A percentile compares a stretch with the other conserved stretches of the same genome.
Evolutionary conservation across 2,329 filamentous ascomycete genomes (phyloP).

Genomic region (Amphichorda felina): DNA sequence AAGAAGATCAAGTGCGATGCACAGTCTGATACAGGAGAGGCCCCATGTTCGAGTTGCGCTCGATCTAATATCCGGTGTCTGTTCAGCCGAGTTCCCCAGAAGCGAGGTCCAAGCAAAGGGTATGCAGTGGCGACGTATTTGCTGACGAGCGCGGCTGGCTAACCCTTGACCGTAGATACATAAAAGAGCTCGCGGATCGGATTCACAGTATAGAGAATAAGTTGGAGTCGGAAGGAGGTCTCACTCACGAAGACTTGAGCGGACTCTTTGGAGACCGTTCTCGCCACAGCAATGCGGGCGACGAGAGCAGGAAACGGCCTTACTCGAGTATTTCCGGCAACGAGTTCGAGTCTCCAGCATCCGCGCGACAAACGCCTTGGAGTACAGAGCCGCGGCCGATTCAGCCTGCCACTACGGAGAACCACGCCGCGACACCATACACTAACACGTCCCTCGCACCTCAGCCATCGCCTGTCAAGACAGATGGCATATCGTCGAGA

Average conservation of each 20-base stretch:
- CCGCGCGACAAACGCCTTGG: constrained; percentile 32
- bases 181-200: constrained; percentile 81
- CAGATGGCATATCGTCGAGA: constrained; percentile 22
- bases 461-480: constrained; percentile 27
- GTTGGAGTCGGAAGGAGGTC: constrained; percentile 41
- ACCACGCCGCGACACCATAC: constrained; percentile 19
- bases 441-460: constrained; percentile 31
- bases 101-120: constrained; percentile 82
- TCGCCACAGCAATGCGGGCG: constrained; percentile 15
- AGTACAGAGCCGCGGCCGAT: constrained; percentile 32
- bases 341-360: constrained; percentile 25
- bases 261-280: constrained; percentile 22
- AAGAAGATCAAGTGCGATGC: constrained; percentile 90
- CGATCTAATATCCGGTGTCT: constrained; percentile 66
- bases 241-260: constrained; percentile 34
- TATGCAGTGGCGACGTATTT: constrained; percentile 22
- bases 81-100: constrained; percentile 81
- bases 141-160: constrained; percentile 5
- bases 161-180: constrained; percentile 47
- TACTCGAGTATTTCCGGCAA: constrained; percentile 35
- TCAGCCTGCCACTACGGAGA: constrained; percentile 20
- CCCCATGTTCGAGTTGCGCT: constrained; percentile 71
- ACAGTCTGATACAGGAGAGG: constrained; percentile 57
- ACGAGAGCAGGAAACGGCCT: constrained; percentile 29
- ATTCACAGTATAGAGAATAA: constrained; percentile 75